Conservation (phyloP, 805 yeast species). For the Brettanomyces nanus region DNA sequence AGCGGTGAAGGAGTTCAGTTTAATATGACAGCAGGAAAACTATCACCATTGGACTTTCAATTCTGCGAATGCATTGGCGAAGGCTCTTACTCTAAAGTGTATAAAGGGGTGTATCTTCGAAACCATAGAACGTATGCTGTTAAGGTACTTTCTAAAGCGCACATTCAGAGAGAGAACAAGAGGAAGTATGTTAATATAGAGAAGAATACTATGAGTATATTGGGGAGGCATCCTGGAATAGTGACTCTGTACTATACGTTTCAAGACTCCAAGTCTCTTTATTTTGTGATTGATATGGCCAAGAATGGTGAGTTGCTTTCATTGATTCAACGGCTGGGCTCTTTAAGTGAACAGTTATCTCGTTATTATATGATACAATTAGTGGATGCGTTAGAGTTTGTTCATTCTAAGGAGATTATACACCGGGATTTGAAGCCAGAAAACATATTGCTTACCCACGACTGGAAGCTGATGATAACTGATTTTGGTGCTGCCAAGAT, state of each 20-base stretch:
- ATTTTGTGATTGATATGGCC: slow-evolving; percentile 90
- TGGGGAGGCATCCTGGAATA: slow-evolving; percentile 93
- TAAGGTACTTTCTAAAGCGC: slow-evolving; percentile 84
- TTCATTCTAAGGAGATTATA: slow-evolving; percentile 82
- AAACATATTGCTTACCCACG: slow-evolving; percentile 75
- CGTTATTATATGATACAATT: slow-evolving; percentile 79
- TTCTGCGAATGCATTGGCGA: slow-evolving; percentile 88
- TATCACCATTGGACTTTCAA: slow-evolving; percentile 75
- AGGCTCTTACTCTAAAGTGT: slow-evolving; percentile 93
- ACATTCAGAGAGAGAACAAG: slow-evolving; percentile 89
- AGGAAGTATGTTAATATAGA: slow-evolving; percentile 95
- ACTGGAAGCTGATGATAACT: slow-evolving; percentile 83
- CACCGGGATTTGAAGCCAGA: slow-evolving; percentile 96
- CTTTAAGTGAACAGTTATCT: slow-evolving; percentile 65
- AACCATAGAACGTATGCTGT: slow-evolving; percentile 78
- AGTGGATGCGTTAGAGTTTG: slow-evolving; percentile 83
- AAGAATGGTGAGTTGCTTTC: slow-evolving; percentile 90
- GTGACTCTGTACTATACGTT: slow-evolving; percentile 89
- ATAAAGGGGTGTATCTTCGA: slow-evolving; percentile 71
- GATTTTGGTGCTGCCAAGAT: slow-evolving; percentile 98
- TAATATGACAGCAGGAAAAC: slow-evolving; percentile 32
- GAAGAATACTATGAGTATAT: slow-evolving; percentile 75
- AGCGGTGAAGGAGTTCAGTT: too few species aligned
- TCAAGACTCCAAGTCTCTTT: slow-evolving; percentile 81
- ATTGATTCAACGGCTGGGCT: slow-evolving; percentile 68